These are phyloP conservation scores for Termitomyces sp. DNA, from an alignment of 768 basidiomycete genomes.

Conservation along the genomic window DNA sequence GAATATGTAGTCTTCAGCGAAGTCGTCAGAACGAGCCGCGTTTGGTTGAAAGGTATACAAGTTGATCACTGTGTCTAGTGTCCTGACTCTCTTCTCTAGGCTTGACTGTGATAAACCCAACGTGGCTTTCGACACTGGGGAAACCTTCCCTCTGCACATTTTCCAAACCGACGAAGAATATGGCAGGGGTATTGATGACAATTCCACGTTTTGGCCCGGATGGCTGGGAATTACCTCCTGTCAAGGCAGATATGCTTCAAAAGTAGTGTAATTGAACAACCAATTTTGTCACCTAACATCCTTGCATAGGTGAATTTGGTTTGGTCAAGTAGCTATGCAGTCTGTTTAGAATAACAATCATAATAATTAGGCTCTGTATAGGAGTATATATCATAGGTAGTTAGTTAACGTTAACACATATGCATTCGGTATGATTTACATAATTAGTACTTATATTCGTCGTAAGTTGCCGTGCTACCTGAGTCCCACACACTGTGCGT, in stretches of 20 bases:
- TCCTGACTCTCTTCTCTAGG: slow-evolving; percentile 32
- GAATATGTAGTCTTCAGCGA: slow-evolving; percentile 86
- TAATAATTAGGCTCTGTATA: background rate
- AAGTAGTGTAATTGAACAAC: slow-evolving; percentile 1
- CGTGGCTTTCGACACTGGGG: slow-evolving; percentile 82
- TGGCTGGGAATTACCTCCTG: slow-evolving; percentile 82
- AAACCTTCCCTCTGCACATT: slow-evolving; percentile 80
- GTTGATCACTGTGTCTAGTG: background rate
- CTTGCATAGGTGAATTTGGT: background rate
- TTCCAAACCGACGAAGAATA: slow-evolving; percentile 77
- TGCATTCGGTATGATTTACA: too few species aligned
- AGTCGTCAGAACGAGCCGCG: slow-evolving; percentile 64
- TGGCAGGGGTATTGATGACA: slow-evolving; percentile 60
- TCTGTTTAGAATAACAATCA: background rate
- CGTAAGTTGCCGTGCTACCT: too few species aligned
- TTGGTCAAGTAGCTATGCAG: background rate
- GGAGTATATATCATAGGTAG: background rate
- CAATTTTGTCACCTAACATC: background rate
- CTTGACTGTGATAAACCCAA: slow-evolving; percentile 78
- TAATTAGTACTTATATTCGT: too few species aligned
- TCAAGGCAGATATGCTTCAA: slow-evolving; percentile 32
- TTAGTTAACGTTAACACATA: too few species aligned
- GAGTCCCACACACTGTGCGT: too few species aligned
- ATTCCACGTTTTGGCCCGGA: slow-evolving; percentile 83
- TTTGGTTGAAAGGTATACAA: slow-evolving; percentile 72